Evolutionary conservation across 75 land plant species (phyloP), one percentile per base, ranked within the genome.

Genomic region (Pseudotsuga menziesii): DNA sequence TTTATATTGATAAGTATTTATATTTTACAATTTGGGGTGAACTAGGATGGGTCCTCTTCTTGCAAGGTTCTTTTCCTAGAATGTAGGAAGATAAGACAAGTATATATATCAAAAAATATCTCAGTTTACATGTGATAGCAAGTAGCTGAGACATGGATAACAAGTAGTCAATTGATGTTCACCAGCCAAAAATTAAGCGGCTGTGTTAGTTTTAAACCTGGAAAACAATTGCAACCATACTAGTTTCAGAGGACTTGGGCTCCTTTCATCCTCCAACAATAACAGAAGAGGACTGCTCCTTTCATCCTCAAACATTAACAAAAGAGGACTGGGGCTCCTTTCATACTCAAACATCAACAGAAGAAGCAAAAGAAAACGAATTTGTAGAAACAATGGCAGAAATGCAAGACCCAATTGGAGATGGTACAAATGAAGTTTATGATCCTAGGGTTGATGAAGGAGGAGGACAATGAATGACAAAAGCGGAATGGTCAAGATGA

Each of bases 311-410:
- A 0, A 29, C 32, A 29, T 29, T 1, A 29, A 29, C 1, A 29
- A 1, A 29, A 4, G 87, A 89, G 75, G 85, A 85, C 55, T 95
- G 95, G 95, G 89, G 86, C 11, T 71, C 67, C 22, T 32, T 79
- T 71, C 79, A 82, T 35, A 48, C 73, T 29, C 83, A 78, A 48
- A 80, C 57, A 58, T 52, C 80, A 41, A 66, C 29, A 14, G 90
- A 88, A 72, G 83, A 75, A 58, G 78, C 75, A 78, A 55, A 14
- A 35, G 48, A n/a, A 52, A 29, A 55, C 36, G 15, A 55, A 73
- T 8, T 22, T 14, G 26, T 15, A 62, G 35, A 15, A 25, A 7
- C 39, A 55, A 60, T 80, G 62, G 62, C 16, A 75, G 16, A 26
- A 15, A 57, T n/a, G 54, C 56, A 72, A 56, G 59, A 64, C 58